phyloP scores from a whole-genome alignment of 371 early-diverging fungal species.

The Zychaea mexicana region DNA sequence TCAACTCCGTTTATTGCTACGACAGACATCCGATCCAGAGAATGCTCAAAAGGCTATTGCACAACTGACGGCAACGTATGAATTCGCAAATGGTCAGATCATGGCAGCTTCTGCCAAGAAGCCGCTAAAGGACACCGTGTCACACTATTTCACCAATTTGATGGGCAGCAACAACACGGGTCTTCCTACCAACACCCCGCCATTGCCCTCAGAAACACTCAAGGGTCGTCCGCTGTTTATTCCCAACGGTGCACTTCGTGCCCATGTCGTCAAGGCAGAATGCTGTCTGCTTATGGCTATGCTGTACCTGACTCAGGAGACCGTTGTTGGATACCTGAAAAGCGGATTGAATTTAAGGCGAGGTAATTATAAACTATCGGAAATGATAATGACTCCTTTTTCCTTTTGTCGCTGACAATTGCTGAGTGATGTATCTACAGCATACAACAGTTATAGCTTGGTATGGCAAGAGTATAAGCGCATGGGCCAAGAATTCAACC shows the following conservation, averaged over 20 bases:
- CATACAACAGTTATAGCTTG: slow-evolving; percentile 47
- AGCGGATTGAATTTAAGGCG: slow-evolving; percentile 60
- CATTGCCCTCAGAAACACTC: slow-evolving; percentile 29
- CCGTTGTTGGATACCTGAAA: slow-evolving; percentile 60
- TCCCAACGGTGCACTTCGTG: slow-evolving; percentile 61
- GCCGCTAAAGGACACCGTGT: slow-evolving; percentile 40
- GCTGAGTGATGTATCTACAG: slow-evolving; percentile 14
- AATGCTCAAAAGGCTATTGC: slow-evolving; percentile 52
- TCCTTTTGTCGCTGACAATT: background rate
- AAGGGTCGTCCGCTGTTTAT: slow-evolving; percentile 34
- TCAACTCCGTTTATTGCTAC: too few relatives aligned
- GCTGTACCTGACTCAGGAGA: slow-evolving; percentile 58
- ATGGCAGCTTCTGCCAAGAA: slow-evolving; percentile 53
- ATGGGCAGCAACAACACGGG: slow-evolving; percentile 39
- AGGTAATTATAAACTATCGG: slow-evolving; percentile 36
- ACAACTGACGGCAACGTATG: slow-evolving; percentile 45
- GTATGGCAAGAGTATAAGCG: slow-evolving; percentile 54
- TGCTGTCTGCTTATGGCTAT: slow-evolving; percentile 57
- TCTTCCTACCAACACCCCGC: slow-evolving; percentile 42
- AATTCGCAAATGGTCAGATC: slow-evolving; percentile 54
- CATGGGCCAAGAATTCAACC: slow-evolving; percentile 46
- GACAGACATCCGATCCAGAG: slow-evolving; percentile 52
- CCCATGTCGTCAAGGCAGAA: slow-evolving; percentile 64
- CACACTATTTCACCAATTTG: slow-evolving; percentile 41
- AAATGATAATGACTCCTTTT: background rate